phyloP scores from a whole-genome alignment of 495 filamentous ascomycete species.

The Daldinia bambusicola region DNA sequence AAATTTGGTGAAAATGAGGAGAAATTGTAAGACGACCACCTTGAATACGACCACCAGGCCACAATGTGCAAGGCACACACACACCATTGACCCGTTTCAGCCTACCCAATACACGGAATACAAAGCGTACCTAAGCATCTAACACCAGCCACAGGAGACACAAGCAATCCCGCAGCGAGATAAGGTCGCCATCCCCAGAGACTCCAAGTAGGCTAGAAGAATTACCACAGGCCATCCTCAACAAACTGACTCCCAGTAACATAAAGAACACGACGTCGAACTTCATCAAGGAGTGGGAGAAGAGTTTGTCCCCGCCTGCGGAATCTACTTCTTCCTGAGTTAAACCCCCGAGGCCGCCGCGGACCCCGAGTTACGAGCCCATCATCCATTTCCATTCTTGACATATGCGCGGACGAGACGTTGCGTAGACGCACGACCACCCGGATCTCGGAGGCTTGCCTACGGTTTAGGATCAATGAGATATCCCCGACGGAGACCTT shows the following conservation, averaged over 20 bases:
- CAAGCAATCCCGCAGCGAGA: constrained; percentile 50
- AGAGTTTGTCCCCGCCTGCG: constrained; percentile 50
- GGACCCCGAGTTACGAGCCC: background rate
- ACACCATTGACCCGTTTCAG: constrained; percentile 15
- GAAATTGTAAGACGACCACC: constrained; percentile 54
- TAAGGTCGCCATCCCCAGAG: constrained; percentile 46
- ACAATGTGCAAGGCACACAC: constrained; percentile 34
- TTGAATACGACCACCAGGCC: background rate
- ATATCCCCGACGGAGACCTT: constrained; percentile 7
- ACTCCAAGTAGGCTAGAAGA: constrained; percentile 63
- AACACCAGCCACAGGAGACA: constrained; percentile 42
- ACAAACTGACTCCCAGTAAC: constrained; percentile 71
- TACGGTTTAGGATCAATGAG: constrained; percentile 5
- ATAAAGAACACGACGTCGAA: constrained; percentile 75
- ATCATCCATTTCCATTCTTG: constrained; percentile 5
- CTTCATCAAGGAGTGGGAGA: constrained; percentile 85
- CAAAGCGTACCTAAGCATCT: constrained; percentile 29
- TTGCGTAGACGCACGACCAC: background rate
- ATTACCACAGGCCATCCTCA: constrained; percentile 65
- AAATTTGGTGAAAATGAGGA: constrained; percentile 52
- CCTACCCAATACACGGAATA: constrained; percentile 15
- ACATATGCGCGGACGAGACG: background rate
- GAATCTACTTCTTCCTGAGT: constrained; percentile 36
- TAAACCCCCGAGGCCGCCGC: background rate
- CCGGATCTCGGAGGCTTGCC: background rate